phyloP scores from a whole-genome alignment of 768 basidiomycete species.

The Dendrothele bispora region DNA sequence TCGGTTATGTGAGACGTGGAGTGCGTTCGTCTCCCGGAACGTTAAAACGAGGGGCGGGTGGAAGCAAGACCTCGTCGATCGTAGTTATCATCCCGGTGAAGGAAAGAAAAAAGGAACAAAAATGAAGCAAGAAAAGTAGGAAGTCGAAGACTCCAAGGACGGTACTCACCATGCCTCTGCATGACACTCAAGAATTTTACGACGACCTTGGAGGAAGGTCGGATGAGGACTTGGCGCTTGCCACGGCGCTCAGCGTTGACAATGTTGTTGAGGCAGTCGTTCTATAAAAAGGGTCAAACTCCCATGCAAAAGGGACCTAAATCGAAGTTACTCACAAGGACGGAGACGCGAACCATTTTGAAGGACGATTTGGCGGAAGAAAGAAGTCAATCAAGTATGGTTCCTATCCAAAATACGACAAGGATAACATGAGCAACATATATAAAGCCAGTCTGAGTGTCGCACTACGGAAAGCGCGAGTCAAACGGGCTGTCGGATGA shows the following conservation, averaged over 20 bases:
- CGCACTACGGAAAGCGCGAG: constrained; percentile 80
- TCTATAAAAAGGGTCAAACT: constrained; percentile 28
- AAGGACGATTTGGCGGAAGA: constrained; percentile 7
- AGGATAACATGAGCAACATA: background rate
- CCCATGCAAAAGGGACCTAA: too few species aligned
- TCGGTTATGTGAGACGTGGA: constrained; percentile 55
- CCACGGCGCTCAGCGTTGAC: constrained; percentile 99
- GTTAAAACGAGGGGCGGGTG: constrained; percentile 82
- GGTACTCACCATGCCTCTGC: constrained; percentile 97
- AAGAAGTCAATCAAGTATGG: constrained; percentile 31
- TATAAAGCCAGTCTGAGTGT: constrained; percentile 76
- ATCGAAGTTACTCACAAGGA: constrained; percentile 41
- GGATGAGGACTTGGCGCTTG: constrained; percentile 98
- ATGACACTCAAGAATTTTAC: constrained; percentile 98
- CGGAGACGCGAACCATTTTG: constrained; percentile 88
- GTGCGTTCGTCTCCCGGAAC: constrained; percentile 65
- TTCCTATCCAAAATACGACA: constrained; percentile 17
- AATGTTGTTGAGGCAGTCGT: constrained; percentile 83
- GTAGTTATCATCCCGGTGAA: constrained; percentile 85
- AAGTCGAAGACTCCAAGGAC: background rate
- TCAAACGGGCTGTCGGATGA: constrained; percentile 54
- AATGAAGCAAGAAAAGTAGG: constrained; percentile 9
- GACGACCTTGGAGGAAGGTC: constrained; percentile 96
- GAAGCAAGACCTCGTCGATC: constrained; percentile 57
- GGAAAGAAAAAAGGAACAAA: background rate